These are phyloP conservation scores for Sphaerulina populicola DNA, from an alignment of 2,329 filamentous ascomycete species.

Conservation along the genomic window DNA sequence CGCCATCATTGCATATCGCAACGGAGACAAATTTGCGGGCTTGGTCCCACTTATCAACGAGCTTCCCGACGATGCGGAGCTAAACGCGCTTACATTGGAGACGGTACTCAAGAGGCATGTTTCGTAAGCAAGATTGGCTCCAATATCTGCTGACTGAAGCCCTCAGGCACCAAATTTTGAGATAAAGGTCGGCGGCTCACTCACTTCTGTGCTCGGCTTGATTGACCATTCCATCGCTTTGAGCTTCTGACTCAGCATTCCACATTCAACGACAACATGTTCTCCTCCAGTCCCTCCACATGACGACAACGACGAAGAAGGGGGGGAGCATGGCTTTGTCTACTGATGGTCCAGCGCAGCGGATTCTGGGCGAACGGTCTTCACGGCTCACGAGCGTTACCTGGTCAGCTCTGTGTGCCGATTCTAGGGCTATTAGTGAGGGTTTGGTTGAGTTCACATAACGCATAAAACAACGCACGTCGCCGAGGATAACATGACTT, in stretches of 20 bases:
- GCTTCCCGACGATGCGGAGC: conserved; percentile 56
- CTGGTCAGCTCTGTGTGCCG: no score
- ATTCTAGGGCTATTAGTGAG: no score
- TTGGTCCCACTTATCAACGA: conserved; percentile 79
- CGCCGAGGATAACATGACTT: no score
- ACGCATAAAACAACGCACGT: no score
- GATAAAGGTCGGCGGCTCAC: not conserved
- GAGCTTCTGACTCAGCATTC: not conserved
- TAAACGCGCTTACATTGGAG: conserved; percentile 49
- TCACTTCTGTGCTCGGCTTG: not conserved
- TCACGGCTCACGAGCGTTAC: no score
- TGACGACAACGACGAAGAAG: no score
- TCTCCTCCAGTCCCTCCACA: not conserved
- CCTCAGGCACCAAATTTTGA: conserved; percentile 3
- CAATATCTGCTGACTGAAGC: not conserved
- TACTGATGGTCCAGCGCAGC: no score
- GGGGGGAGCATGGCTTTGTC: no score
- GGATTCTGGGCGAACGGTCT: no score
- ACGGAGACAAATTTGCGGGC: conserved; percentile 83
- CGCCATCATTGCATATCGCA: conserved; percentile 78
- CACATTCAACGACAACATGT: not conserved
- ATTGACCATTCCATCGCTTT: not conserved
- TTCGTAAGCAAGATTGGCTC: not conserved
- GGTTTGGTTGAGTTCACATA: no score
- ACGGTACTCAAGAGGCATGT: conserved; percentile 47